Evolutionary conservation across 129 eudicot species (phyloP), one percentile per base, ranked within the genome.

Genomic region (Calendula officinalis): DNA sequence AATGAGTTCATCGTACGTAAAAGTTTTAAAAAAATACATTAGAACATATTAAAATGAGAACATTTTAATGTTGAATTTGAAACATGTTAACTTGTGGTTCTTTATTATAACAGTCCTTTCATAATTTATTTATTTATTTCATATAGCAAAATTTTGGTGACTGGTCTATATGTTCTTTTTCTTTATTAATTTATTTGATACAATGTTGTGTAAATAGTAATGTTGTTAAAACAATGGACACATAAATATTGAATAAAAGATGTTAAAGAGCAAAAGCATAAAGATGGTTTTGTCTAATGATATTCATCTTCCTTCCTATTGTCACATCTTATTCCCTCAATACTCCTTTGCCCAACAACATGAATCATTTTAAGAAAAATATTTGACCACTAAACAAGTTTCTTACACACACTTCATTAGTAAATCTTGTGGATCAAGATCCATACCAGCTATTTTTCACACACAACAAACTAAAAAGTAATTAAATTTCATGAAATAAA

Each of bases 201-300:
- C 12, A 68, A 37, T 66, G 62, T 66, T 74, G 41, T 67, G 60
- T 53, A 46, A 14, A 33, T 44, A 10, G 61, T 66, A 22, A 22
- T 22, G 30, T 22, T 22, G 2, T 22, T 49, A 75, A 46, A 13
- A 39, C 39, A 70, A 65, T 71, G 44, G 53, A 67, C 64, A 74
- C 61, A 70, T 54, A 68, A 50, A 36, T 76, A 75, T 78, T 78
- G 44, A 66, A 69, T n/a, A 22, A 75, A 68, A 35, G 71, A 69
- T 72, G 84, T 35, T 66, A 77, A 77, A 42, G 60, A 43, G 49
- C 63, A 80, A 82, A 80, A 68, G 57, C 14, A 54, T 45, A 72
- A 65, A 42, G 54, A 34, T 33, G 52, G 58, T 39, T 82, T 68
- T 48, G 47, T 58, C 70, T 77, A 66, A 37, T 78, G 72, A 60